phyloP scores from a whole-genome alignment of 345 rosid species.

The Xanthoceras sorbifolium region DNA sequence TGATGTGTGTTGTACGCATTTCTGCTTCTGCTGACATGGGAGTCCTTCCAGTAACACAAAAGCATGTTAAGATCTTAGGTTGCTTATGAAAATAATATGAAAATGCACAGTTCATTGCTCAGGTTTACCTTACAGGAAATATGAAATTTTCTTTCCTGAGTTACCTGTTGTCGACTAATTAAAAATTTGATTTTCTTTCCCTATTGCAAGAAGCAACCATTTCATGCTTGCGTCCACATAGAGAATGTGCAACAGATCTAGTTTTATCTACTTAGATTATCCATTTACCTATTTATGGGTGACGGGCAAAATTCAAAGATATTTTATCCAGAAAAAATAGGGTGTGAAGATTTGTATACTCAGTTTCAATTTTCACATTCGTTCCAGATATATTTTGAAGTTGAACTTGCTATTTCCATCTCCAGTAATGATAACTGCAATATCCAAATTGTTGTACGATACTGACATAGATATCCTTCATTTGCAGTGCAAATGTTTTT shows the following conservation, averaged over 20 bases:
- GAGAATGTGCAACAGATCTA: background rate
- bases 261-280: background rate
- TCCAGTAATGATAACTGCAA: background rate
- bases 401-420: background rate
- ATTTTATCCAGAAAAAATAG: background rate
- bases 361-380: background rate
- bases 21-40: background rate
- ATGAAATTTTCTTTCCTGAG: background rate
- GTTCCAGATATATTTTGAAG: background rate
- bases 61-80: background rate
- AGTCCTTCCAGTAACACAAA: background rate
- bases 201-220: background rate
- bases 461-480: slow-evolving; percentile 14
- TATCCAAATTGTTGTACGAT: background rate
- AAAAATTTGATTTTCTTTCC: background rate
- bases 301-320: background rate
- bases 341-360: background rate
- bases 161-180: background rate
- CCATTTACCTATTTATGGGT: background rate
- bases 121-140: background rate
- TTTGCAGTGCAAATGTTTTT: slow-evolving; percentile 83
- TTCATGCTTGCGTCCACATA: background rate
- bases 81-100: background rate
- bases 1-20: background rate
- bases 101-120: background rate